These are phyloP conservation scores for Phanerodontia chrysosporium DNA, from an alignment of 768 basidiomycete genomes.

Conservation along the genomic window DNA sequence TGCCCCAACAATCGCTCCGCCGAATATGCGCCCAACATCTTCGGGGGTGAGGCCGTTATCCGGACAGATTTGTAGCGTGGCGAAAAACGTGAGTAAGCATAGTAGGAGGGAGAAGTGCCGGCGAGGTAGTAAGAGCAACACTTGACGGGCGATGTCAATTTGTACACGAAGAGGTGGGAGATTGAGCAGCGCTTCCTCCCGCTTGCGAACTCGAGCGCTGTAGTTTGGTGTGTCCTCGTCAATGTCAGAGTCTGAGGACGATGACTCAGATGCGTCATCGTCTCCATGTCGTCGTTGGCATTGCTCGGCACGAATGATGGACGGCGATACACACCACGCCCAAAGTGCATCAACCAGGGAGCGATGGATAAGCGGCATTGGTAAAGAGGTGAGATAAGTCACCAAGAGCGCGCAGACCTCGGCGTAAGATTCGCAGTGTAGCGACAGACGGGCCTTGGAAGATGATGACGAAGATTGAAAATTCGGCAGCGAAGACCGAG, in stretches of 20 bases:
- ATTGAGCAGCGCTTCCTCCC: constrained; percentile 24
- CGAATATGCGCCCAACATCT: constrained; percentile 45
- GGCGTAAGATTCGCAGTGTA: constrained; percentile 35
- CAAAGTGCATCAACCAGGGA: constrained; percentile 38
- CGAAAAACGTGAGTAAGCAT: constrained; percentile 46
- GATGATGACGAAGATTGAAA: constrained; percentile 2
- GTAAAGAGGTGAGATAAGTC: constrained; percentile 43
- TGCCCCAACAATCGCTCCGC: constrained; percentile 36
- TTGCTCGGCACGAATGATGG: constrained; percentile 17
- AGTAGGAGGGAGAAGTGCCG: constrained; percentile 36
- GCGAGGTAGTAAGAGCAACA: constrained; percentile 47
- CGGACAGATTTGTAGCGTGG: constrained; percentile 46
- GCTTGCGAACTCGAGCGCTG: constrained; percentile 19
- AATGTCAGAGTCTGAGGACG: constrained; percentile 30
- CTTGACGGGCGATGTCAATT: constrained; percentile 38
- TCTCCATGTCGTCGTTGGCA: constrained; percentile 4
- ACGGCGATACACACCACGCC: constrained; percentile 40
- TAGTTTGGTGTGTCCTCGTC: constrained; percentile 25
- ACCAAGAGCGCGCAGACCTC: constrained; percentile 44
- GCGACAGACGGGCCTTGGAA: not conserved
- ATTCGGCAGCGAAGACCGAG: not conserved
- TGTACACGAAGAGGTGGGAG: constrained; percentile 17
- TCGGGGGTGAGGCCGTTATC: constrained; percentile 44
- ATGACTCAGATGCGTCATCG: constrained; percentile 5
- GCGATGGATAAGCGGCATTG: constrained; percentile 41